Percentiles rank a stretch among this genome's conserved stretches.
Conservation (phyloP, 1,284 basidiomycete genomes). For the Malassezia obtusa region DNA sequence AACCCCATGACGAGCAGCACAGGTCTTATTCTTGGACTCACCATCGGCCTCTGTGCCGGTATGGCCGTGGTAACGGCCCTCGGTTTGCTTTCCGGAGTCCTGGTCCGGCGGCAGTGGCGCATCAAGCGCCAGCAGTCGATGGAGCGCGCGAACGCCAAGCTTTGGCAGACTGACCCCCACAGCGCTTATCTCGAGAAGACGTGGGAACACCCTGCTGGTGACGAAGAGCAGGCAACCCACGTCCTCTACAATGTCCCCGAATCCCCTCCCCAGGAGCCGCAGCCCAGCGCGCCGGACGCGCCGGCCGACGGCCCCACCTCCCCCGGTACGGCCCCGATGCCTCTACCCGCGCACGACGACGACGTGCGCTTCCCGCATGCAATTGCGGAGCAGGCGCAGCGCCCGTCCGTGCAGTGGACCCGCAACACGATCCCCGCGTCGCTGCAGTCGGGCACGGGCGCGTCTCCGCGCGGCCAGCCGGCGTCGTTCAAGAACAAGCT, state of each 20-base stretch:
- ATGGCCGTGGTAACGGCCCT: constrained; percentile 5
- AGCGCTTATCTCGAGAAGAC: not conserved
- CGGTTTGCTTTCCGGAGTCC: constrained; percentile 2
- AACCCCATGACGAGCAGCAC: not conserved
- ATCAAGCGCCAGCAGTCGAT: constrained; percentile 6
- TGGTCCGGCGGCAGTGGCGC: constrained; percentile 11
- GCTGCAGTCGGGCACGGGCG: not conserved
- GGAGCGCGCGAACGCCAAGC: not conserved
- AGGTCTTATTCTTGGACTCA: constrained; percentile 7
- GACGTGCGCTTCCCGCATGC: constrained; percentile 4
- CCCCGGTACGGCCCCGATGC: not conserved
- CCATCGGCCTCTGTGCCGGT: constrained; percentile 7
- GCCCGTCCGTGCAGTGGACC: not conserved
- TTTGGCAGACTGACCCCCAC: not conserved
- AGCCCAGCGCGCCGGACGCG: not conserved
- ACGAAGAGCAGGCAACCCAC: not conserved
- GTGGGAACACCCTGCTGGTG: not conserved
- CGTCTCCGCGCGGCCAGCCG: not conserved
- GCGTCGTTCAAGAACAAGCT: constrained; percentile 4
- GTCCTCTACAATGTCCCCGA: constrained; percentile 7
- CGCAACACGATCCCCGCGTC: not conserved
- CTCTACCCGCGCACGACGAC: not conserved
- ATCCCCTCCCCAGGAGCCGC: not conserved
- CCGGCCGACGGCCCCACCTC: not conserved
- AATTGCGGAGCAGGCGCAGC: constrained; percentile 2